A percentile compares a stretch with the other conserved stretches of the same genome.
Evolutionary conservation across 2,329 filamentous ascomycete species (phyloP).

Genomic region (Diaporthe helianthi): DNA sequence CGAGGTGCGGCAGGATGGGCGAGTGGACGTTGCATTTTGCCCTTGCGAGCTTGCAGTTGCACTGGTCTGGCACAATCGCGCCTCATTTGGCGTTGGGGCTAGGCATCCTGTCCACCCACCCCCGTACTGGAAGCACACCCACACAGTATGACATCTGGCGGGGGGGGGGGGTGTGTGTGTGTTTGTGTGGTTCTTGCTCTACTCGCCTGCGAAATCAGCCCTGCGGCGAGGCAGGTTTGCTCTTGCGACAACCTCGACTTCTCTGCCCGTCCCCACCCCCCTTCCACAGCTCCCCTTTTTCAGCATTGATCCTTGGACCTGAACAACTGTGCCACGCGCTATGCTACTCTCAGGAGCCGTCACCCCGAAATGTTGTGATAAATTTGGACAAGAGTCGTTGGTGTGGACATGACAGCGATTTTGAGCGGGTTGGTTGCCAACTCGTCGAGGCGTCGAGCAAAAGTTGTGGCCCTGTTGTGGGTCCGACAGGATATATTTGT

Average conservation of each 20-base stretch:
- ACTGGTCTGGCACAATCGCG: background rate
- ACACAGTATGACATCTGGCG: background rate
- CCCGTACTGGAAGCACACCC: background rate
- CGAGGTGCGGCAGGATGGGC: background rate
- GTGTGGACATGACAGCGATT: slow-evolving; percentile 14
- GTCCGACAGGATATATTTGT: slow-evolving; percentile 4
- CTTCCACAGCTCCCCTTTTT: background rate
- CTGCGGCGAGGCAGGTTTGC: background rate
- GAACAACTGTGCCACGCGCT: slow-evolving; percentile 17
- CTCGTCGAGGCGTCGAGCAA: background rate
- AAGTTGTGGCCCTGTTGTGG: slow-evolving; percentile 1
- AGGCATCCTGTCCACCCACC: background rate
- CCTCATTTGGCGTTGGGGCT: background rate
- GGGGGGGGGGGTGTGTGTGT: too few species aligned
- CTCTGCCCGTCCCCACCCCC: background rate
- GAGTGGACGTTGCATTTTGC: background rate
- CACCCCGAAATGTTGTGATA: background rate
- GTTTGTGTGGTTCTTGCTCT: background rate
- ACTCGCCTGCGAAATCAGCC: slow-evolving; percentile 1
- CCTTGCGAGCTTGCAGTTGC: background rate
- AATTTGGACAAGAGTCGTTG: slow-evolving; percentile 7
- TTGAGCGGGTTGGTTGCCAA: slow-evolving; percentile 3
- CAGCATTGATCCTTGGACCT: background rate
- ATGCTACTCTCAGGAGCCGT: slow-evolving; percentile 12
- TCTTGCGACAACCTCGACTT: background rate